Percentiles rank a stretch among this genome's conserved stretches.
phyloP scores from a whole-genome alignment of 257 asterid species.

The Ophiorrhiza pumila region DNA sequence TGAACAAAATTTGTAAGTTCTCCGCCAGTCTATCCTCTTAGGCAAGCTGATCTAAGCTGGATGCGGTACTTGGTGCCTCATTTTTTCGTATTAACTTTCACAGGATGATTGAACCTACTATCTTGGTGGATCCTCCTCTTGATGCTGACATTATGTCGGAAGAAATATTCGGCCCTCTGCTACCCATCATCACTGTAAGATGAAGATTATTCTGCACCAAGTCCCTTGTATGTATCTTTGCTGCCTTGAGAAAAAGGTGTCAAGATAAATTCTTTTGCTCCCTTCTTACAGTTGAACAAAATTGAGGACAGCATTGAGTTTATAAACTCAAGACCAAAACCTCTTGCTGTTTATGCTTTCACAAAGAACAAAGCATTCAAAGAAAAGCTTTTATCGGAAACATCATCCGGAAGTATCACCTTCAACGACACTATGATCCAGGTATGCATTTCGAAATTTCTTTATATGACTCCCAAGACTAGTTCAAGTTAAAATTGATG shows the following conservation, averaged over 20 bases:
- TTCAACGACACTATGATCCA: slow-evolving; percentile 80
- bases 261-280: neutral
- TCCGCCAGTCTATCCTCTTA: slow-evolving; percentile 4
- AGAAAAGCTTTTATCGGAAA: slow-evolving; percentile 57
- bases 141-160: slow-evolving; percentile 78
- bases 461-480: neutral
- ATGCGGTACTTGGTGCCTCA: neutral
- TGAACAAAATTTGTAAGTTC: slow-evolving; percentile 57
- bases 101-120: slow-evolving; percentile 89
- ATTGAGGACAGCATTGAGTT: slow-evolving; percentile 82
- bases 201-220: slow-evolving; percentile 2
- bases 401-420: slow-evolving; percentile 80
- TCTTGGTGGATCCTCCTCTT: slow-evolving; percentile 85
- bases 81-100: slow-evolving; percentile 6
- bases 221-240: neutral
- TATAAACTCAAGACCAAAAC: slow-evolving; percentile 64
- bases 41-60: neutral
- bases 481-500: neutral
- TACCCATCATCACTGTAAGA: slow-evolving; percentile 80
- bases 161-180: slow-evolving; percentile 94
- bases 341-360: slow-evolving; percentile 80
- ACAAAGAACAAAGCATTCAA: slow-evolving; percentile 56
- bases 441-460: slow-evolving; percentile 31
- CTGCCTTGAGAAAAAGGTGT: no score
- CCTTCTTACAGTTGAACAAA: slow-evolving; percentile 50